Evolutionary conservation across 2,329 filamentous ascomycete genomes (phyloP), one percentile per base, ranked within the genome.

Genomic region (Cladosporium velox): DNA sequence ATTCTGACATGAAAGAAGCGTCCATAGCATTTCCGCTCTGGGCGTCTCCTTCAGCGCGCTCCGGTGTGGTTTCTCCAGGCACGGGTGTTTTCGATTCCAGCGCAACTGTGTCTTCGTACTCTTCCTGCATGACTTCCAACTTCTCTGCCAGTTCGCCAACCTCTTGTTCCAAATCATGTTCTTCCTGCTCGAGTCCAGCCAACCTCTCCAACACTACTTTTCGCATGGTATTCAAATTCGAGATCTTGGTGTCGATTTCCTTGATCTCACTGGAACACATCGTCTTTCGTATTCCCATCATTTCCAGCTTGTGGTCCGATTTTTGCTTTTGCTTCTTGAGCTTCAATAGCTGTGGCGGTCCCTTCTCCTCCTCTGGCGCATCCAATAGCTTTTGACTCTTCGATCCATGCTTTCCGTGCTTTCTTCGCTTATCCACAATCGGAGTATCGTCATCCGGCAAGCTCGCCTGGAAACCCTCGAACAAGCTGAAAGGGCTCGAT

Each of bases 201-300:
- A 99, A 79, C 69, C 95, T 86, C 65, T 97, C 93, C 66, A 99
- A 79, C 55, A 98, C 91, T 68, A 97, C 96, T 75, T 90, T 91
- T 70, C 95, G 90, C 92, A 98, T 97, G 68, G 88, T 92, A 72
- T 92, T 90, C 64, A 99, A 83, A 77, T 98, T 98, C 67, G 92
- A 88, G 69, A 99, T 94, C 79, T 98, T 99, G 80, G 91, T 93
- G 80, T 99, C 95, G 68, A 99, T 97, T 75, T 99, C 95, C 67
- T 89, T 88, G 67, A 99, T 98, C 79, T 99, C 95, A 69, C 92
- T 91, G 74, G 92, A 95, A 72, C 93, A 94, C 94, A 99, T 97
- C 75, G 95, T 97, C 79, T 99, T 99, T 67, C 95, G 87, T 68
- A 98, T 88, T 3, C 90, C 87, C 81, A 98, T 88, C 87, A 97